A percentile compares a stretch with the other conserved stretches of the same genome.
Conservation (phyloP, 495 filamentous ascomycete genomes). For the Neurospora intermedia region DNA sequence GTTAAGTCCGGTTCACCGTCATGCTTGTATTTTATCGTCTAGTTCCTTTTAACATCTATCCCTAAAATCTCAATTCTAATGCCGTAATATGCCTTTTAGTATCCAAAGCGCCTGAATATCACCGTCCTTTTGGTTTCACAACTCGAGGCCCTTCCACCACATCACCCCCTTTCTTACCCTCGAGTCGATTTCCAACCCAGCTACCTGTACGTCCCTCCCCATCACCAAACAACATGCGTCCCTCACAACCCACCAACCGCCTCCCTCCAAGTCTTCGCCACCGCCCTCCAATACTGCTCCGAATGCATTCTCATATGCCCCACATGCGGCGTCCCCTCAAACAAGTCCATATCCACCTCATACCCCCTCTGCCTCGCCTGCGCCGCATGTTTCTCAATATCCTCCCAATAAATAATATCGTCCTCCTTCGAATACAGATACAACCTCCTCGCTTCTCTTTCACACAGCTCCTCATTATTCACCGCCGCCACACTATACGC, state of each 20-base stretch:
- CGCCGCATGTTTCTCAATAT: constrained; percentile 41
- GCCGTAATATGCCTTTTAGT: background rate
- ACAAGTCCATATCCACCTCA: constrained; percentile 31
- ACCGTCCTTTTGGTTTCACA: background rate
- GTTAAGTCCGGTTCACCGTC: background rate
- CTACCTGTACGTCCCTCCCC: background rate
- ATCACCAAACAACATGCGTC: background rate
- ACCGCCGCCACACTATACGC: constrained; percentile 25
- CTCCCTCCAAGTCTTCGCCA: constrained; percentile 34
- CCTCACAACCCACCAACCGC: background rate
- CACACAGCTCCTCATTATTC: constrained; percentile 21
- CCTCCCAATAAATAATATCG: constrained; percentile 42
- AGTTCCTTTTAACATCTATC: background rate
- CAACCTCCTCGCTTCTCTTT: constrained; percentile 23
- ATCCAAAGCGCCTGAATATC: background rate
- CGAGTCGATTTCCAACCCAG: background rate
- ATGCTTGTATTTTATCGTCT: background rate
- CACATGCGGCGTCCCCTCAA: constrained; percentile 44
- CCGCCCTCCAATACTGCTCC: constrained; percentile 42
- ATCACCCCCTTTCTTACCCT: background rate
- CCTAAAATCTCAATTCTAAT: background rate
- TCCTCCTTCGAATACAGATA: constrained; percentile 46
- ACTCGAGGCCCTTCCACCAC: background rate
- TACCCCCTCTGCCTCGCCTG: constrained; percentile 32
- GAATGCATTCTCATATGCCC: constrained; percentile 43